phyloP scores from a whole-genome alignment of 371 early-diverging fungal species.

The Furculomyces boomerangus region DNA sequence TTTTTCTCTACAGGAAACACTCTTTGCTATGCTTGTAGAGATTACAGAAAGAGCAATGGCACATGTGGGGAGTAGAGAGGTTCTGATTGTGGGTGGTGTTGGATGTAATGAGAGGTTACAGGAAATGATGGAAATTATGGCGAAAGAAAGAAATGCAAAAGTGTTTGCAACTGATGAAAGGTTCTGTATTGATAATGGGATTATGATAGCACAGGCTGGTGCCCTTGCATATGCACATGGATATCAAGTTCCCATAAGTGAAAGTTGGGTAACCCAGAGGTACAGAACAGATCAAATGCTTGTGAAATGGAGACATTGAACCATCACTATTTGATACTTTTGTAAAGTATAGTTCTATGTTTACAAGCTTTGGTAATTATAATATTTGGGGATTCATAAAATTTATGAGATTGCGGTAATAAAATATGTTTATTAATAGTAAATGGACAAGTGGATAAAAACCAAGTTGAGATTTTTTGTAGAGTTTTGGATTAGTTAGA shows the following conservation, averaged over 20 bases:
- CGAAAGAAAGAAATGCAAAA: constrained; percentile 68
- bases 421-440: no score
- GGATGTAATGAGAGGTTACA: constrained; percentile 95
- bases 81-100: constrained; percentile 98
- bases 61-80: constrained; percentile 84
- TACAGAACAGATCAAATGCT: constrained; percentile 86
- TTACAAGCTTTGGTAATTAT: no score
- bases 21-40: constrained; percentile 98
- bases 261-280: constrained; percentile 90
- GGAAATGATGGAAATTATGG: constrained; percentile 98
- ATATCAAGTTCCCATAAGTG: constrained; percentile 50
- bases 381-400: no score
- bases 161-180: constrained; percentile 95
- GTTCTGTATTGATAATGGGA: constrained; percentile 99
- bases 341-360: no score
- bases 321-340: constrained; percentile 69
- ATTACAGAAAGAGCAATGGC: constrained; percentile 99
- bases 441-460: no score
- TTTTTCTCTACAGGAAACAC: constrained; percentile 94
- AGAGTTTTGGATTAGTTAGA: no score
- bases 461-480: no score
- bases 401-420: no score
- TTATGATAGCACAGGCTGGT: constrained; percentile 99
- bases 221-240: constrained; percentile 55
- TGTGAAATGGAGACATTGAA: constrained; percentile 80